Conservation (phyloP, 1,284 basidiomycete genomes). For the Dichomitus squalens region DNA sequence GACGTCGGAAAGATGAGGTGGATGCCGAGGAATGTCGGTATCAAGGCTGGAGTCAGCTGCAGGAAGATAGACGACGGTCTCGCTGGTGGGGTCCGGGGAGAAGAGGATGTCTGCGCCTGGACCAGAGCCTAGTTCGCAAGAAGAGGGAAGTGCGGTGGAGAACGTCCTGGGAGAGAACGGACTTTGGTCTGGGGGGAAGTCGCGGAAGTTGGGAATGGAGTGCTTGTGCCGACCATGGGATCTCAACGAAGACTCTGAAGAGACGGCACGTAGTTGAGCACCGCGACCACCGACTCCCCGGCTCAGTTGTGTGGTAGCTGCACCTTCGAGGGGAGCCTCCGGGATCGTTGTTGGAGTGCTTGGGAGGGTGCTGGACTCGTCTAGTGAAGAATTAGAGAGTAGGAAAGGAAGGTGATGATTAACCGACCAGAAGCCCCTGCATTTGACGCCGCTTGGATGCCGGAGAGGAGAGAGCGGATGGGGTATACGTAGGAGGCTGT, state of each 20-base stretch:
- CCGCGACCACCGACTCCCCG: too few species aligned
- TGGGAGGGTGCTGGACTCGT: constrained; percentile 3
- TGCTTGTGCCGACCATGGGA: background rate
- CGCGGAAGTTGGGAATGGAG: constrained; percentile 29
- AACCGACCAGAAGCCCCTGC: constrained; percentile 28
- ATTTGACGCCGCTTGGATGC: constrained; percentile 36
- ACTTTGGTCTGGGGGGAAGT: constrained; percentile 27
- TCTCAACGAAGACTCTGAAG: background rate
- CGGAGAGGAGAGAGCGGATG: constrained; percentile 34
- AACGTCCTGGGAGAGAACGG: constrained; percentile 29
- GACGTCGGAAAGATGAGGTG: constrained; percentile 32
- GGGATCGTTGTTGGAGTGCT: background rate
- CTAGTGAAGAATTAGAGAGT: constrained; percentile 7
- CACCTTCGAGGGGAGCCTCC: background rate
- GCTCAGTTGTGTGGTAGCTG: too few species aligned
- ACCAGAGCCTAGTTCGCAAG: background rate
- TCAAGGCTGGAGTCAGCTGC: background rate
- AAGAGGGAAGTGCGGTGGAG: constrained; percentile 14
- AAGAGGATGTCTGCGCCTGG: constrained; percentile 11
- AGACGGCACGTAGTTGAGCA: background rate
- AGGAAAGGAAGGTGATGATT: background rate
- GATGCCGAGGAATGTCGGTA: constrained; percentile 31
- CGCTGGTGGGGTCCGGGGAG: constrained; percentile 24
- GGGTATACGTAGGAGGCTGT: constrained; percentile 34
- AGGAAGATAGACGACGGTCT: constrained; percentile 19